phyloP scores from a whole-genome alignment of 2,329 filamentous ascomycete species.

The Massarina eburnea region DNA sequence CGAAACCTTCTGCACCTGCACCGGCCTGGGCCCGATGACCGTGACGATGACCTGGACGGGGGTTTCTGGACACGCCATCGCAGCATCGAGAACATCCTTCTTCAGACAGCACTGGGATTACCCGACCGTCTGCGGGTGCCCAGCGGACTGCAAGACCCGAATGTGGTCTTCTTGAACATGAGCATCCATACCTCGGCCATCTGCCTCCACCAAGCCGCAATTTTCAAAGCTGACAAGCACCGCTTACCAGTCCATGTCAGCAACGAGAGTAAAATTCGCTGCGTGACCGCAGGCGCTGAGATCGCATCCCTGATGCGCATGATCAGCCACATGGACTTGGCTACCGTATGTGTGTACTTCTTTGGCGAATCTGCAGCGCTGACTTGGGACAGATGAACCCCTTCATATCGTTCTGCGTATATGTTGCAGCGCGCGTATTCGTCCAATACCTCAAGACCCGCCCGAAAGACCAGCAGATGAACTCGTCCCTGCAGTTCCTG shows the following conservation, averaged over 20 bases:
- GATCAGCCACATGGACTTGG: conserved; percentile 86
- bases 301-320: conserved; percentile 95
- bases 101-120: conserved; percentile 83
- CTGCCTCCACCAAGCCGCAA: conserved; percentile 96
- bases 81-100: conserved; percentile 82
- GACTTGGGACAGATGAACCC: conserved; percentile 76
- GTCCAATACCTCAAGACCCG: conserved; percentile 94
- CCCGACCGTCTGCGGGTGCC: conserved; percentile 80
- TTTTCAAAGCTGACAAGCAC: conserved; percentile 95
- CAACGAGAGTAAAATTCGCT: conserved; percentile 88
- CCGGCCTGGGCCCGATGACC: conserved; percentile 77
- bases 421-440: conserved; percentile 93
- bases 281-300: conserved; percentile 89
- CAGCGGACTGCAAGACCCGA: conserved; percentile 71
- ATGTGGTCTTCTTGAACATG: conserved; percentile 94
- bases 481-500: conserved; percentile 84
- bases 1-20: conserved; percentile 90
- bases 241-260: conserved; percentile 74
- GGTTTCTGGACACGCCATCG: conserved; percentile 96
- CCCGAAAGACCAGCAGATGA: conserved; percentile 79
- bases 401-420: conserved; percentile 92
- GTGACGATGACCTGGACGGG: conserved; percentile 84
- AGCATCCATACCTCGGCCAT: conserved; percentile 95
- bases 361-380: background rate
- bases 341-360: conserved; percentile 61